Evolutionary conservation across 108 stramenopile species (phyloP).

Genomic region (Craspedostauros australis): DNA sequence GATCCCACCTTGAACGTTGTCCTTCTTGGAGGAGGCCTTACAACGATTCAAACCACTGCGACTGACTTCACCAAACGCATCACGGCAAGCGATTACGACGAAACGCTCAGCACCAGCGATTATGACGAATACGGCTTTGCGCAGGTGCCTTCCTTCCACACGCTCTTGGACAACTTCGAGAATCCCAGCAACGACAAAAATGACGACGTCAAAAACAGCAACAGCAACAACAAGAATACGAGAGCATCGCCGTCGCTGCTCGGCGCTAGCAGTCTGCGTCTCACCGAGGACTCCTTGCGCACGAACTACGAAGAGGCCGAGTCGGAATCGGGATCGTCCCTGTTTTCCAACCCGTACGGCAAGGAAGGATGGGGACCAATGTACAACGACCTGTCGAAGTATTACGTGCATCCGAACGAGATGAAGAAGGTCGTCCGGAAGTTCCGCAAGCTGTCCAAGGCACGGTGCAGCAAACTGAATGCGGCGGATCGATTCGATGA

Average conservation of each 20-base stretch:
- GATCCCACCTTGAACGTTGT: constrained; percentile 26
- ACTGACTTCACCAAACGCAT: constrained; percentile 30
- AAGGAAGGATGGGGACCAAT: constrained; percentile 4
- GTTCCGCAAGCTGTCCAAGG: constrained; percentile 61
- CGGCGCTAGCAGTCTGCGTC: background rate
- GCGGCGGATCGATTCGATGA: constrained; percentile 48
- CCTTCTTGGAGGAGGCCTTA: constrained; percentile 38
- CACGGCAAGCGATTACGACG: constrained; percentile 47
- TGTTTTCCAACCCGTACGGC: constrained; percentile 14
- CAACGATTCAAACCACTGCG: constrained; percentile 46
- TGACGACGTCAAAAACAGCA: no score
- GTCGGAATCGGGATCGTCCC: constrained; percentile 8
- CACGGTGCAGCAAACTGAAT: constrained; percentile 24
- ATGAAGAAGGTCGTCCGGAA: constrained; percentile 59
- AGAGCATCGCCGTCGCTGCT: no score
- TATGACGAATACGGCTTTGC: constrained; percentile 42
- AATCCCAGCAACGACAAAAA: no score
- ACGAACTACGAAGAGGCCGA: background rate
- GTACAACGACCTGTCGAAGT: constrained; percentile 40
- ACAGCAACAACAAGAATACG: no score
- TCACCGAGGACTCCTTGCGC: background rate
- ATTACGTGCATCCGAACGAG: constrained; percentile 48
- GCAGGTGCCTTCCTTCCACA: constrained; percentile 27
- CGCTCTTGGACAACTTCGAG: no score
- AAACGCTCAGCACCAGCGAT: constrained; percentile 40